phyloP scores from a whole-genome alignment of 2,329 filamentous ascomycete genomes.

The Orbilia brochopaga region DNA sequence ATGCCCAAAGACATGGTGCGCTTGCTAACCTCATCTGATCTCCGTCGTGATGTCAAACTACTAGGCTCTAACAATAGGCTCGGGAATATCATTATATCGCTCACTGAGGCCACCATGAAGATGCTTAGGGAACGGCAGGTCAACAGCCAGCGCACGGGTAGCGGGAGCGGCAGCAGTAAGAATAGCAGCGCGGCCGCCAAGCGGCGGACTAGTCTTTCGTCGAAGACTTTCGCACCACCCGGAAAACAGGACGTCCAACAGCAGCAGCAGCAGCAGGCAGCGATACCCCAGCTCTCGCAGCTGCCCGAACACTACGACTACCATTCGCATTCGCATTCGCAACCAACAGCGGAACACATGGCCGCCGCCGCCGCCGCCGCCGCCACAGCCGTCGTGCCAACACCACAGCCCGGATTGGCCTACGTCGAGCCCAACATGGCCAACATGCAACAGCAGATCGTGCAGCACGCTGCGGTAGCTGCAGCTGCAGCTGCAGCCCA shows the following conservation, averaged over 20 bases:
- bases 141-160: constrained; percentile 6
- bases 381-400: background rate
- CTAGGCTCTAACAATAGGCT: constrained; percentile 36
- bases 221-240: constrained; percentile 37
- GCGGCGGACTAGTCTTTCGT: constrained; percentile 26
- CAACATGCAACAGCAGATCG: constrained; percentile 30
- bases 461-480: too few relatives aligned
- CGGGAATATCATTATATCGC: constrained; percentile 33
- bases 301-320: constrained; percentile 36
- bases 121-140: constrained; percentile 46
- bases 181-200: constrained; percentile 18
- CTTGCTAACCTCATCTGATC: background rate
- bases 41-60: background rate
- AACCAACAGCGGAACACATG: constrained; percentile 22
- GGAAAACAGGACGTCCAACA: constrained; percentile 25
- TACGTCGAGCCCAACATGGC: constrained; percentile 39
- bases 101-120: constrained; percentile 44
- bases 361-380: background rate
- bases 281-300: constrained; percentile 32
- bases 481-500: background rate
- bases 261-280: constrained; percentile 20
- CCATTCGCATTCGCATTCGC: too few relatives aligned
- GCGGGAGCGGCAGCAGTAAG: constrained; percentile 1
- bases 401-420: too few relatives aligned
- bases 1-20: background rate